Evolutionary conservation across 371 early-diverging fungal genomes (phyloP).

Genomic region (Mucor plumbeus): DNA sequence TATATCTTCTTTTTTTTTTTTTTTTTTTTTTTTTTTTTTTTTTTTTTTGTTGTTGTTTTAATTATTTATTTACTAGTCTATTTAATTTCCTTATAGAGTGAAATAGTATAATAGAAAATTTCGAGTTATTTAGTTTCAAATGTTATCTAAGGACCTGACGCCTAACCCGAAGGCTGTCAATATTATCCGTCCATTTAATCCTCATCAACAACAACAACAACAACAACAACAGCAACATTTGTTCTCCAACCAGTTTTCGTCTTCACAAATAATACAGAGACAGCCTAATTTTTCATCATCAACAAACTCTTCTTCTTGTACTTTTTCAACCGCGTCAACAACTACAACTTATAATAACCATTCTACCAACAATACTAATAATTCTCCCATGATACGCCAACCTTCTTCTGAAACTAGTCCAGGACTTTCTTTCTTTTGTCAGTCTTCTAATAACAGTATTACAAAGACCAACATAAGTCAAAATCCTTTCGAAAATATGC

Average conservation of each 20-base stretch:
- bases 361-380: not conserved
- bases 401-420: constrained; percentile 27
- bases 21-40: too few relatives aligned
- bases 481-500: constrained; percentile 5
- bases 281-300: constrained; percentile 23
- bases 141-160: constrained; percentile 29
- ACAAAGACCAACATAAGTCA: constrained; percentile 9
- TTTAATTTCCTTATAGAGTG: not conserved
- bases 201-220: constrained; percentile 4
- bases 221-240: constrained; percentile 7
- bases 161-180: constrained; percentile 35
- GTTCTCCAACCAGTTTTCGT: constrained; percentile 1
- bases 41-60: not conserved
- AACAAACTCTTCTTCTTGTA: constrained; percentile 19
- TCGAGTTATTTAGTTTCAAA: not conserved
- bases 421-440: constrained; percentile 39
- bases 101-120: not conserved
- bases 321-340: constrained; percentile 20
- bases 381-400: constrained; percentile 33
- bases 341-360: constrained; percentile 3
- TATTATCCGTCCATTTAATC: constrained; percentile 24
- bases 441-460: constrained; percentile 8
- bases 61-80: not conserved
- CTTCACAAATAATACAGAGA: constrained; percentile 11
- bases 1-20: not conserved